phyloP scores from a whole-genome alignment of 352 stramenopile genomes.

The Globisporangium lucens region DNA sequence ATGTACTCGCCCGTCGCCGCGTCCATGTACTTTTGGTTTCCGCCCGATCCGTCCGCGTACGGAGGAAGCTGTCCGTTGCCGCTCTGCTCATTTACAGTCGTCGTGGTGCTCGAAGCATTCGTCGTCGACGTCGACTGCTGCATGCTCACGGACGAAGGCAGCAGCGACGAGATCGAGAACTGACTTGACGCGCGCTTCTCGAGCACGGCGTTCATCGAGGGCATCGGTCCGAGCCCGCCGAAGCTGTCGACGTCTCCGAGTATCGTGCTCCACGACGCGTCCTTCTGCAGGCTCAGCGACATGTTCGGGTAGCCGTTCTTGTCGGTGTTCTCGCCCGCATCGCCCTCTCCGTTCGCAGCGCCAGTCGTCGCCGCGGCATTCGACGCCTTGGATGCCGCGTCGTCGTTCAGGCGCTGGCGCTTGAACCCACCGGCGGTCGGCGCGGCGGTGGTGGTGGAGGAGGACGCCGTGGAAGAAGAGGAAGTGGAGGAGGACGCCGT shows the following conservation, averaged over 20 bases:
- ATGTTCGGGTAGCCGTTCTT: conserved; percentile 45
- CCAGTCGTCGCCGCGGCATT: background rate
- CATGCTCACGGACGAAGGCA: conserved; percentile 32
- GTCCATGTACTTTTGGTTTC: conserved; percentile 72
- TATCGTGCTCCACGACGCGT: conserved; percentile 66
- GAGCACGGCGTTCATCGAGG: conserved; percentile 61
- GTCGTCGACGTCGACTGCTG: conserved; percentile 12
- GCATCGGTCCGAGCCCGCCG: conserved; percentile 56
- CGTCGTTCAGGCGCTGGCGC: conserved; percentile 53
- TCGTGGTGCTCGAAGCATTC: conserved; percentile 8
- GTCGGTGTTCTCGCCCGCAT: conserved; percentile 6
- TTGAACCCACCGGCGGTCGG: conserved; percentile 29
- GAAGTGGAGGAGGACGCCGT: no score
- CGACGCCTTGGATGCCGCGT: conserved; percentile 24
- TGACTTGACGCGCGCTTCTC: conserved; percentile 73
- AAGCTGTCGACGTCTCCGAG: conserved; percentile 69
- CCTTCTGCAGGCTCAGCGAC: conserved; percentile 63
- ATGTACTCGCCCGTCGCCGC: conserved; percentile 73
- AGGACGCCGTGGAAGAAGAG: background rate
- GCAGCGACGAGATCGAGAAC: conserved; percentile 73
- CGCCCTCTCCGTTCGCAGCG: conserved; percentile 9
- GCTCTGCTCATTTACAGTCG: conserved; percentile 21
- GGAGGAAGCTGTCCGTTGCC: conserved; percentile 24
- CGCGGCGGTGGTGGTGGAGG: background rate
- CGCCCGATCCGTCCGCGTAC: conserved; percentile 51